Base-by-base conservation (phyloP, 306 rosid genomes). In the Sphenostylis stenocarpa region DNA sequence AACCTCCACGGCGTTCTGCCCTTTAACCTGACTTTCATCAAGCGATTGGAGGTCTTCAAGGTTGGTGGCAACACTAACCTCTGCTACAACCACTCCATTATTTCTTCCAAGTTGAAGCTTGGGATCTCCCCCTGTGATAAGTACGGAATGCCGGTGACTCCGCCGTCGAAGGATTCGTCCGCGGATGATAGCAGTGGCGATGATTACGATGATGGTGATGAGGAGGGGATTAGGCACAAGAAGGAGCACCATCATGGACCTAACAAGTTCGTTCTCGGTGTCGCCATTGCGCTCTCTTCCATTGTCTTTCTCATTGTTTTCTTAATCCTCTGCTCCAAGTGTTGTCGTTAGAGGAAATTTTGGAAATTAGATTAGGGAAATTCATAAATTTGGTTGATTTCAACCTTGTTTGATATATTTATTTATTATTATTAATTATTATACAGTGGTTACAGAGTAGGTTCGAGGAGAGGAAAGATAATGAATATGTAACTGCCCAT, bases 51-150 rank as follows among this genome's bases (percentile, higher is more conserved):
- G 1, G 86, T 86, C 74, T 87, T 94, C 64, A 94, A 86, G 52
- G 70, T 94, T 14, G 87, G 84, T 79, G 90, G 88, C 68, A 94
- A 94, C 45, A 87, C 85, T 64, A 85, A 87, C 19, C 74, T 94
- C 74, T 94, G 98, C 48, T 91, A 91, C 75, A 94, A 94, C 74
- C 90, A 88, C 41, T 83, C 99, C 13, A 58, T 77, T 69, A 33
- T 90, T 81, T 89, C 97, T 17, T 89, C 97, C 1, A 95, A 95
- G 66, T 66, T 90, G 91, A 89, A 95, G 87, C 97, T 95, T 41
- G 99, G 99, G 7, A 88, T 95, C 77, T 84, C 99, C 16, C 91
- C 85, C 3, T 95, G 98, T 83, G 97, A 95, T 58, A 92, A 86
- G 56, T 90, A 90, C 47, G 99, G 97, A 10, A 78, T 89, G 81